These are phyloP conservation scores for Eimeria maxima DNA, from an alignment of 169 alveolate genomes.

Conservation along the genomic window DNA sequence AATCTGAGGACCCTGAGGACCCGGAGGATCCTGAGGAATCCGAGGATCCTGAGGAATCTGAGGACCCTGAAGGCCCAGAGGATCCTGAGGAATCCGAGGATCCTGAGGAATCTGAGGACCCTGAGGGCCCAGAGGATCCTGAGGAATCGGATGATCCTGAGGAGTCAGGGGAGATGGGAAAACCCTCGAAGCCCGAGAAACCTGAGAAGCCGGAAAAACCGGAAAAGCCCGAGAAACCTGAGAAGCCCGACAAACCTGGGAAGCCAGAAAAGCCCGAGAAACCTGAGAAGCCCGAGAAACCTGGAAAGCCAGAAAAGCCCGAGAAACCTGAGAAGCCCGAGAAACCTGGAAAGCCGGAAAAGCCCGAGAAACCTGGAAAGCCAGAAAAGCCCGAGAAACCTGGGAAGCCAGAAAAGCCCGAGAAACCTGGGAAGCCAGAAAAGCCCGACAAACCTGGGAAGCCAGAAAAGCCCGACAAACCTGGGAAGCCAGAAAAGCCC, in stretches of 20 bases:
- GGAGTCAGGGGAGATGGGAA: neutral
- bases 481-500: slow-evolving; percentile 42
- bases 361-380: slow-evolving; percentile 35
- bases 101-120: neutral
- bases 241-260: neutral
- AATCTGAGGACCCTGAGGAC: neutral
- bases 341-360: slow-evolving; percentile 35
- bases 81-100: neutral
- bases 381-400: slow-evolving; percentile 35
- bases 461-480: slow-evolving; percentile 33
- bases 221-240: slow-evolving; percentile 1
- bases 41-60: neutral
- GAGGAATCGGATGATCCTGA: neutral
- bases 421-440: neutral
- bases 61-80: neutral
- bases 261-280: slow-evolving; percentile 48
- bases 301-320: slow-evolving; percentile 29
- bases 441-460: neutral
- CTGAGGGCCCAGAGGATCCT: neutral
- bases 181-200: neutral
- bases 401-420: neutral
- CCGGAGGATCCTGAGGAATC: neutral
- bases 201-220: neutral
- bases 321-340: slow-evolving; percentile 44
- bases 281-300: slow-evolving; percentile 22